A percentile compares a stretch with the other conserved stretches of the same genome.
phyloP scores from a whole-genome alignment of 148 eudicot genomes.

The Amaranthus hypochondriacus region DNA sequence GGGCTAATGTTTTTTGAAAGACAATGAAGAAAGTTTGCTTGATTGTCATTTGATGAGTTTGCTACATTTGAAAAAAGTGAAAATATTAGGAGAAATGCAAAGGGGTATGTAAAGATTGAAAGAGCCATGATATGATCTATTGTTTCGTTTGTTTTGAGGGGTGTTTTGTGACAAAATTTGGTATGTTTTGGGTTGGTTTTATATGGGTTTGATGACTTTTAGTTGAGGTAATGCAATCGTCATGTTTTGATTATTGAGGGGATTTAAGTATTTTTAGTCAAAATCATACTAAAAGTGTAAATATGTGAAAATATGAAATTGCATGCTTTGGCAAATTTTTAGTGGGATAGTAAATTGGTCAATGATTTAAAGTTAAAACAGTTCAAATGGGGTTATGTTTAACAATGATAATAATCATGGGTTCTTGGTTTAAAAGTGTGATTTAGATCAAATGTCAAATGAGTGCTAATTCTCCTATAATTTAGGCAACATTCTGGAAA shows the following conservation, averaged over 20 bases:
- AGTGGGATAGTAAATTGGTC: slow-evolving; percentile 21
- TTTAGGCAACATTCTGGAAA: slow-evolving; percentile 16
- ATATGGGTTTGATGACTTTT: slow-evolving; percentile 29
- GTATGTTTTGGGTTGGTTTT: slow-evolving; percentile 11
- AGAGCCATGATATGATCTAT: slow-evolving; percentile 2
- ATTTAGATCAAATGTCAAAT: neutral
- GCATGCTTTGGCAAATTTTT: slow-evolving; percentile 19
- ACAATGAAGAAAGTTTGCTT: slow-evolving; percentile 25
- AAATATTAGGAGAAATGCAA: slow-evolving; percentile 11
- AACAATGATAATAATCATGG: slow-evolving; percentile 4
- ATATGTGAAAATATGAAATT: slow-evolving; percentile 9
- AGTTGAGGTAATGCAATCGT: slow-evolving; percentile 33
- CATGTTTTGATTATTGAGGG: slow-evolving; percentile 12
- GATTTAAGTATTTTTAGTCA: neutral
- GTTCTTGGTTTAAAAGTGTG: slow-evolving; percentile 4
- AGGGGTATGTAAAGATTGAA: neutral
- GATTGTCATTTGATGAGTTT: slow-evolving; percentile 12
- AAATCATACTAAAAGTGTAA: slow-evolving; percentile 15
- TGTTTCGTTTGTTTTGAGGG: slow-evolving; percentile 15
- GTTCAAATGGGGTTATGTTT: neutral
- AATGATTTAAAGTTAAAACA: slow-evolving; percentile 10
- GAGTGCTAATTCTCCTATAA: slow-evolving; percentile 17
- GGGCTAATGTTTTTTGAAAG: slow-evolving; percentile 16
- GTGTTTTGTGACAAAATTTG: slow-evolving; percentile 11
- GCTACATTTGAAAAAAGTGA: slow-evolving; percentile 7